phyloP scores from a whole-genome alignment of 2,329 filamentous ascomycete species.

The Diaporthe nobilis region DNA sequence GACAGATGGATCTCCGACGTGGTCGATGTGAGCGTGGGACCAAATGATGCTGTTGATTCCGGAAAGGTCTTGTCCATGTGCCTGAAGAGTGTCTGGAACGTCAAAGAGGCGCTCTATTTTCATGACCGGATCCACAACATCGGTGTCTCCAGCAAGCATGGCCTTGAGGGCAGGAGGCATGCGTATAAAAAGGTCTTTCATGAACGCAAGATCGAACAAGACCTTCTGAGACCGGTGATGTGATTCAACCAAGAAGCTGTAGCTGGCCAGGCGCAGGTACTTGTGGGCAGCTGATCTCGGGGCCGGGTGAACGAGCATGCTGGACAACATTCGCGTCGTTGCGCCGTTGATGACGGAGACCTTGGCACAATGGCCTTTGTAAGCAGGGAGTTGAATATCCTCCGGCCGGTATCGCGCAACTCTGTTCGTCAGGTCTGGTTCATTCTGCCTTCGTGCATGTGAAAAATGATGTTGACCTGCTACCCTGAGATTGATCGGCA shows the following conservation, averaged over 20 bases:
- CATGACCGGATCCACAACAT: conserved; percentile 9
- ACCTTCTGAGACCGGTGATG: neutral
- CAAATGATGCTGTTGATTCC: neutral
- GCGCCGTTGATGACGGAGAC: conserved; percentile 5
- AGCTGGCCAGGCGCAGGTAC: conserved; percentile 7
- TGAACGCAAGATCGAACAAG: conserved; percentile 5
- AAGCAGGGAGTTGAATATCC: neutral
- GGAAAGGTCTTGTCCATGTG: neutral
- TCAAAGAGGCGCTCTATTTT: neutral
- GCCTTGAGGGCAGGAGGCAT: neutral
- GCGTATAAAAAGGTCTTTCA: conserved; percentile 1
- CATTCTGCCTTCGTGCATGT: neutral
- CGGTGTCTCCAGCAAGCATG: neutral
- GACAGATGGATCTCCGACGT: conserved; percentile 43
- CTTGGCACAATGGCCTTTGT: conserved; percentile 1
- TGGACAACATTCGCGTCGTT: conserved; percentile 2
- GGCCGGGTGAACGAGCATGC: neutral
- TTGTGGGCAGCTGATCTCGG: neutral
- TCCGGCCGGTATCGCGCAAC: neutral
- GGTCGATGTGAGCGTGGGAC: conserved; percentile 44
- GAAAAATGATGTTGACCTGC: neutral
- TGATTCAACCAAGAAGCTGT: conserved; percentile 16
- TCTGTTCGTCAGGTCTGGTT: no score
- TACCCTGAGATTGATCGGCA: no score
- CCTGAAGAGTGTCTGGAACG: neutral